Percentiles rank a stretch among this genome's conserved stretches.
phyloP scores from a whole-genome alignment of 345 rosid genomes.

The Eucalyptus globulus region DNA sequence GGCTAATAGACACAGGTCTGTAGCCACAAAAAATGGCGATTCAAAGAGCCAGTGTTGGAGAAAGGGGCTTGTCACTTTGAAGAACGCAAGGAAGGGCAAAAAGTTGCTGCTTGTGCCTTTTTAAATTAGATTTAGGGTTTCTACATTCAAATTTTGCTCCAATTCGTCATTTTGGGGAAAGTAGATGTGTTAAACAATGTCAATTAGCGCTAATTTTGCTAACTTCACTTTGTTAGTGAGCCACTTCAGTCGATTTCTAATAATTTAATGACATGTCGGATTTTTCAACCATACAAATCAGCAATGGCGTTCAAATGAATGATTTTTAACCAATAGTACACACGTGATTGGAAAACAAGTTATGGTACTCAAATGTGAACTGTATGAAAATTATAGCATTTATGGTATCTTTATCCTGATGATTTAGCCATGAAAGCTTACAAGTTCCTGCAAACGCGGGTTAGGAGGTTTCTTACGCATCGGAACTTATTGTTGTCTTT shows the following conservation, averaged over 20 bases:
- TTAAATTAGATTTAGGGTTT: background rate
- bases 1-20: background rate
- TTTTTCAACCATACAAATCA: background rate
- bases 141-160: background rate
- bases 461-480: background rate
- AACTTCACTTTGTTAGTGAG: background rate
- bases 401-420: background rate
- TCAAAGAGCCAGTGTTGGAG: slow-evolving; percentile 65
- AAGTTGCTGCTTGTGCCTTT: slow-evolving; percentile 65
- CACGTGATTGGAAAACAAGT: background rate
- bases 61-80: slow-evolving; percentile 22
- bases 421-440: background rate
- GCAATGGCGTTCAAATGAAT: background rate
- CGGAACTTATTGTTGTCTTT: background rate
- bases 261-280: background rate
- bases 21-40: slow-evolving; percentile 32
- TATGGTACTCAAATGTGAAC: background rate
- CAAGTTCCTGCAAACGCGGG: background rate
- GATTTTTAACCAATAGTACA: background rate
- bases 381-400: background rate
- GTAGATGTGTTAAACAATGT: background rate
- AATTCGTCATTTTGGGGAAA: background rate
- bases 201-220: background rate
- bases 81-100: background rate
- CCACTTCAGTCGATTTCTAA: background rate